These are phyloP conservation scores for Solioccasus polychromus DNA, from an alignment of 768 basidiomycete species.

Conservation along the genomic window DNA sequence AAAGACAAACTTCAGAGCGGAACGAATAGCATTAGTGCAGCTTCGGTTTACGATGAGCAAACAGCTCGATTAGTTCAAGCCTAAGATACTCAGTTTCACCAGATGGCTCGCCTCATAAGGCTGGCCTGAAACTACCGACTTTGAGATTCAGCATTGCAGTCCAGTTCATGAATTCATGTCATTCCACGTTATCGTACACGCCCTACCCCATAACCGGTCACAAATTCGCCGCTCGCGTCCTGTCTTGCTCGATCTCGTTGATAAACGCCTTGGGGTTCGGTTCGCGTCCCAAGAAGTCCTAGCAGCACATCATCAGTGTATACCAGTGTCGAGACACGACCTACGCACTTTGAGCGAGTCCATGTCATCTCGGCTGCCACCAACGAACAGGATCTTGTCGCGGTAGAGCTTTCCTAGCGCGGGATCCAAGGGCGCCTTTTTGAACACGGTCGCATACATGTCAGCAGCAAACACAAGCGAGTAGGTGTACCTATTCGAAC, in stretches of 20 bases:
- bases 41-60: no score
- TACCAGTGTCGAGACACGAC: background rate
- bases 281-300: slow-evolving; percentile 77
- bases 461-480: slow-evolving; percentile 62
- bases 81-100: no score
- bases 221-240: background rate
- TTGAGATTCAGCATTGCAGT: no score
- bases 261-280: slow-evolving; percentile 76
- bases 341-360: slow-evolving; percentile 63
- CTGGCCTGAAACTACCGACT: no score
- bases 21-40: no score
- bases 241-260: slow-evolving; percentile 52
- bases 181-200: no score
- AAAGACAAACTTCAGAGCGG: no score
- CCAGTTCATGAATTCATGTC: no score
- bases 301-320: background rate
- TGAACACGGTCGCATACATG: slow-evolving; percentile 76
- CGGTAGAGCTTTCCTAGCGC: slow-evolving; percentile 66
- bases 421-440: slow-evolving; percentile 71
- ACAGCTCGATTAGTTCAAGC: no score
- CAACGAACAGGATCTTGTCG: slow-evolving; percentile 64
- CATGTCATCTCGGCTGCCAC: slow-evolving; percentile 77
- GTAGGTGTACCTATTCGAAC: slow-evolving; percentile 59
- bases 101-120: no score
- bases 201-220: no score